Conservation (phyloP, 2,329 filamentous ascomycete genomes). For the Trichoderma endophyticum region DNA sequence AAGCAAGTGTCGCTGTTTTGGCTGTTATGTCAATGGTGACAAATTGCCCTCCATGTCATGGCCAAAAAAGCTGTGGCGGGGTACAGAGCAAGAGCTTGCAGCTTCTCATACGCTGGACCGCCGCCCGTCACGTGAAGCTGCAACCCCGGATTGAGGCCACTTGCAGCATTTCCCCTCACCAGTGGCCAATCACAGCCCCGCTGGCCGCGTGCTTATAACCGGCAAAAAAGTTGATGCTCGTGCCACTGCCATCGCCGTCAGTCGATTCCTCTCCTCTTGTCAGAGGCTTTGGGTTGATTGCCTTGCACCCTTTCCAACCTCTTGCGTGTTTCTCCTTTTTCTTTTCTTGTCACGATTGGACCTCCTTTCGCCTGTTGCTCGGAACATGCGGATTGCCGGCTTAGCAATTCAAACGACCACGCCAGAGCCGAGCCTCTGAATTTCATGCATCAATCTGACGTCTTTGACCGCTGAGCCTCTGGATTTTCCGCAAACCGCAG, state of each 20-base stretch:
- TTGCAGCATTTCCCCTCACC: constrained; percentile 29
- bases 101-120: background rate
- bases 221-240: constrained; percentile 23
- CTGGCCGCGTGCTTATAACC: constrained; percentile 3
- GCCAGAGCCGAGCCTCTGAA: constrained; percentile 12
- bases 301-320: background rate
- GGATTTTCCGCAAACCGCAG: constrained; percentile 11
- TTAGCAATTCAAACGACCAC: background rate
- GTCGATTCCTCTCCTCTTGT: constrained; percentile 21
- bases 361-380: background rate
- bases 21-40: background rate
- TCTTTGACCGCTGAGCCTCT: constrained; percentile 25
- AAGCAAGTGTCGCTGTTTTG: background rate
- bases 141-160: constrained; percentile 18
- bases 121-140: constrained; percentile 10
- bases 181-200: constrained; percentile 32
- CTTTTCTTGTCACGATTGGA: constrained; percentile 2
- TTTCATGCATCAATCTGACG: constrained; percentile 26
- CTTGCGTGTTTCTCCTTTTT: constrained; percentile 1
- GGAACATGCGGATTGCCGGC: constrained; percentile 12
- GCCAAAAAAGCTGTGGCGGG: background rate
- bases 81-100: background rate
- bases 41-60: background rate
- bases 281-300: constrained; percentile 20
- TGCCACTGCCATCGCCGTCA: constrained; percentile 23